Percentiles rank a stretch among this genome's conserved stretches.
Evolutionary conservation across 768 basidiomycete genomes (phyloP).

Genomic region (Calocybe indica): DNA sequence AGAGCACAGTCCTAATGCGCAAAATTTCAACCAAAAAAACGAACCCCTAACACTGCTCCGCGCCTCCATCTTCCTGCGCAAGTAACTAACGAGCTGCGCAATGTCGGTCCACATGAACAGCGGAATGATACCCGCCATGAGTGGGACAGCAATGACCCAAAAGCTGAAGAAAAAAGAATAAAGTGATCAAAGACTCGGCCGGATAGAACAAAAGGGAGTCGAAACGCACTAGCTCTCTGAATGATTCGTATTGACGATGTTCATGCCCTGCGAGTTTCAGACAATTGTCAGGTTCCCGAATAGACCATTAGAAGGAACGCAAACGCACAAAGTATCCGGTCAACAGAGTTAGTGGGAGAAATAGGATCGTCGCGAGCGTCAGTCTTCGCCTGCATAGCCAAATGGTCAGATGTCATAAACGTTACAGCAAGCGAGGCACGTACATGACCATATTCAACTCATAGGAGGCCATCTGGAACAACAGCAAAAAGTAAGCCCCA

Average conservation of each 20-base stretch:
- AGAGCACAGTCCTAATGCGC: no score
- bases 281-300: neutral
- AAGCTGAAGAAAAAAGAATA: constrained; percentile 37
- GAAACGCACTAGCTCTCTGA: constrained; percentile 41
- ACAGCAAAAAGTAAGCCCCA: neutral
- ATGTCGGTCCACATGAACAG: constrained; percentile 50
- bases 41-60: constrained; percentile 25
- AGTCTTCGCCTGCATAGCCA: constrained; percentile 45
- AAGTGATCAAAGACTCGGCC: neutral
- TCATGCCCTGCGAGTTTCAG: constrained; percentile 48
- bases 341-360: constrained; percentile 62
- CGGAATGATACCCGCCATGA: constrained; percentile 48
- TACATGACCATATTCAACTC: constrained; percentile 71
- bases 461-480: constrained; percentile 53
- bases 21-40: neutral
- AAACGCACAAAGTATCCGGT: constrained; percentile 56
- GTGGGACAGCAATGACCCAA: constrained; percentile 60
- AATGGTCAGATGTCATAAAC: neutral
- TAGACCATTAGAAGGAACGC: neutral
- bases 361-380: constrained; percentile 65
- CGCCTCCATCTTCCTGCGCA: constrained; percentile 33
- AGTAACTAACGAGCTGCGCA: constrained; percentile 34
- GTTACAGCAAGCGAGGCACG: constrained; percentile 12
- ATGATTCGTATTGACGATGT: constrained; percentile 36
- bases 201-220: neutral